Base-by-base conservation (phyloP, 129 eudicot species). In the Solidago caesia region DNA sequence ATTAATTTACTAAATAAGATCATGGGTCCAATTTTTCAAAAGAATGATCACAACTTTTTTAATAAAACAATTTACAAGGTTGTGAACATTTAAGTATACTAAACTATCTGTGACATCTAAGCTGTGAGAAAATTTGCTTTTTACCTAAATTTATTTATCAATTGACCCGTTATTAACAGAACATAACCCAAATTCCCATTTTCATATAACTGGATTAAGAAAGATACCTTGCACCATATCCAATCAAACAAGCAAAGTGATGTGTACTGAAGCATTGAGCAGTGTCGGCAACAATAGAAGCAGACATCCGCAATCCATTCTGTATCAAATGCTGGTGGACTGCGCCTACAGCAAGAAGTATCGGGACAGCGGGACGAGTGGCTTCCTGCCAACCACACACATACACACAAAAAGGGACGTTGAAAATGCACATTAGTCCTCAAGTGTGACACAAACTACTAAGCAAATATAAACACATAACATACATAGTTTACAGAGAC, bases 211-310 rank as follows among this genome's bases (percentile, higher is more conserved):
- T 60, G 68, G 21, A 7, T 46, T 29, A 13, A 45, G 9, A 33
- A 64, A 58, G 62, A 75, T 71, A 95, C 99, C 99, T 95, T 81
- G 99, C 99, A 71, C 99, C 99, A 85, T 89, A 95, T 80, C 99
- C 99, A 27, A 95, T 89, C 82, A 95, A 89, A 81, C 97, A 91
- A 83, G 99, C 99, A 85, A 95, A 95, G 62, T 95, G 99, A 75
- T 95, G 99, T 64, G 99, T 95, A 68, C 99, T 95, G 81, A 95
- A 95, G 79, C 99, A 95, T 81, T 95, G 99, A 77, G 99, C 99
- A 39, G 99, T 91, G 75, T 95, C 99, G 1, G 95, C 99, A 71
- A 95, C 92, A 82, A 95, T 95, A 42, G 99, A 95, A 81, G 97
- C 97, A 61, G 92, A 92, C 96, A 89, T 91, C 64, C 99, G 76